Base-by-base conservation (phyloP, 106 monocot species). In the Vanilla planifolia region DNA sequence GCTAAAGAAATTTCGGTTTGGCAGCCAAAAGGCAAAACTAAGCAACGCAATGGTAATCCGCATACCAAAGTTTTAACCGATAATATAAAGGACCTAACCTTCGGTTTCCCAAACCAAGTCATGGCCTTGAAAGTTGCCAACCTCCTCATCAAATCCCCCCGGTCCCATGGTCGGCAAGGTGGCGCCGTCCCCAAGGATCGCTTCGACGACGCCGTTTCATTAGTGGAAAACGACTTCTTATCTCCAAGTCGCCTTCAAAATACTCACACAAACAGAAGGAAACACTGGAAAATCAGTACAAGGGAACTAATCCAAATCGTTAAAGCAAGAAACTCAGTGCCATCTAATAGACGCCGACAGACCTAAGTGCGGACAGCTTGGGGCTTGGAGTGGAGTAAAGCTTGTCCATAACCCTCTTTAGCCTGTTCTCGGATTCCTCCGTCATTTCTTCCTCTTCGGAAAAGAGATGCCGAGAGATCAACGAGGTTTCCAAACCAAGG, bases 101-200 rank as follows among this genome's bases (percentile, higher is more conserved):
- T 88, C 27, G 98, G 98, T 55, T 92, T 98, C 16, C 74, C 91
- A 50, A 98, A 98, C 98, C 92, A 98, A 46, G 98, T 98, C 87
- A 88, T 92, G 72, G 98, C 87, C 75, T 98, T 98, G 82, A 92
- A 98, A 2, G 92, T 88, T 4, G 85, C 71, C 36, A 98, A 48
- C 44, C 92, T 59, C 55, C 80, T 73, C 67, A 82, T 73, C 22
- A 98, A 70, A 82, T 92, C 98, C 22, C 70, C 68, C 8, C 98
- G 87, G 69, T 98, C 98, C 98, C 98, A 98, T 41, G 98, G 98
- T 62, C 92, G 76, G 70, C 98, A 98, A 3, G 68, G 70, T 8
- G 68, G 68, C 7, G 77, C 23, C 15, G 55, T 58, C 27, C 21
- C 66, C 33, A 30, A 62, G 63, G 41, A 40, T 9, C 41, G 26